Percentiles rank a stretch among this genome's conserved stretches.
Evolutionary conservation across 2,329 filamentous ascomycete genomes (phyloP).

Genomic region (Zasmidium cellare): DNA sequence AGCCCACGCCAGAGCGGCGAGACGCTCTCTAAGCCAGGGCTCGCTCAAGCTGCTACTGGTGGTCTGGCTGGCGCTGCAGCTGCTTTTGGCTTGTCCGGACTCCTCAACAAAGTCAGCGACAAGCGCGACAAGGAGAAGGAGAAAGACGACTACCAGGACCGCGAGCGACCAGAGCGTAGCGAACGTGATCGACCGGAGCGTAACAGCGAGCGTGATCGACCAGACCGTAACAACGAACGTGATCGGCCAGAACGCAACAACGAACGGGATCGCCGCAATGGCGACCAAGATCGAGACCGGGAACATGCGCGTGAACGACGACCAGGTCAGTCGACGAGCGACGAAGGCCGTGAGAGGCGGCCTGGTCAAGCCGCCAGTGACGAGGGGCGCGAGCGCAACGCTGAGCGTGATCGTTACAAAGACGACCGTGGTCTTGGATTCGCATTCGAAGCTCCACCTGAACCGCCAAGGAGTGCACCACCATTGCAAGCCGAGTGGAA

Average conservation of each 20-base stretch:
- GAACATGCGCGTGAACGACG: conserved; percentile 6
- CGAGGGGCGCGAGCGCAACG: conserved; percentile 27
- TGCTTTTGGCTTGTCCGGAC: conserved; percentile 29
- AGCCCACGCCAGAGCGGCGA: conserved; percentile 22
- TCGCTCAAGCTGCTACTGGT: conserved; percentile 31
- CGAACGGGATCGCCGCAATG: conserved; percentile 8
- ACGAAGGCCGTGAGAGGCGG: conserved; percentile 11
- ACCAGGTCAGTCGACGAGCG: background rate
- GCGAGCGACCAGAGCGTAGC: conserved; percentile 19
- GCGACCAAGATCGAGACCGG: conserved; percentile 7
- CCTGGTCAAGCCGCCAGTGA: conserved; percentile 23
- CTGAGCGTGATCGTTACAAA: conserved; percentile 27
- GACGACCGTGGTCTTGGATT: conserved; percentile 36
- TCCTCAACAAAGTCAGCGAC: conserved; percentile 26
- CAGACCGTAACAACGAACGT: conserved; percentile 16
- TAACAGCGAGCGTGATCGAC: conserved; percentile 14
- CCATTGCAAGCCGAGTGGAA: conserved; percentile 17
- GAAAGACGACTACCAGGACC: conserved; percentile 22
- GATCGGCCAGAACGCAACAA: conserved; percentile 19
- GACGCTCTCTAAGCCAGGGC: conserved; percentile 22
- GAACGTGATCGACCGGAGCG: background rate
- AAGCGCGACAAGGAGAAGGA: conserved; percentile 27
- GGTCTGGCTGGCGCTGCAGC: conserved; percentile 34
- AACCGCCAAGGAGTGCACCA: conserved; percentile 24
- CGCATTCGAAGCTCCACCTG: conserved; percentile 32